phyloP scores from a whole-genome alignment of 768 basidiomycete genomes.

The Tremella fuciformis region DNA sequence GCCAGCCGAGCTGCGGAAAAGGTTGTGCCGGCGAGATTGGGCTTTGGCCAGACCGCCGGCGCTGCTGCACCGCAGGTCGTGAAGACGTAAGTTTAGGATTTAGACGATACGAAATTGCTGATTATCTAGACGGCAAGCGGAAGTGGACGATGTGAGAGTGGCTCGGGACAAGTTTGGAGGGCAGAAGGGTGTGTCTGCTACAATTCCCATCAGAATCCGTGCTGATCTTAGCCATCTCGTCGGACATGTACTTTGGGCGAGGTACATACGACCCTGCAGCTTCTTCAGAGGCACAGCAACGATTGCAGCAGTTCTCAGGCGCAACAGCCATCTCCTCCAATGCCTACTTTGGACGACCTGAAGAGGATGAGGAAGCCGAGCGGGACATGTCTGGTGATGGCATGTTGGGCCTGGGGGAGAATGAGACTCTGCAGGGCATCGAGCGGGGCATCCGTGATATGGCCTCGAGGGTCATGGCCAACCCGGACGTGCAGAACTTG shows the following conservation, averaged over 20 bases:
- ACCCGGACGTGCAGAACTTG: constrained; percentile 51
- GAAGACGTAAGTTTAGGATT: constrained; percentile 36
- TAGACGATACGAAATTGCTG: constrained; percentile 3
- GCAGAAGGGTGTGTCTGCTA: constrained; percentile 63
- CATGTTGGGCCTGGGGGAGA: constrained; percentile 41
- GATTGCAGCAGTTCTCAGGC: constrained; percentile 81
- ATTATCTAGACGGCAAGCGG: constrained; percentile 28
- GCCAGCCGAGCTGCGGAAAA: constrained; percentile 30
- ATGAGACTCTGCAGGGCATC: constrained; percentile 45
- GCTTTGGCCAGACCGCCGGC: constrained; percentile 49
- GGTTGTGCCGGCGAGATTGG: constrained; percentile 39
- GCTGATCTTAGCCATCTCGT: constrained; percentile 68
- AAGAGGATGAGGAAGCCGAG: constrained; percentile 61
- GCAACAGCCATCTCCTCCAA: constrained; percentile 90
- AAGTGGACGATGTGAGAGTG: constrained; percentile 39
- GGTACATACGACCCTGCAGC: constrained; percentile 75
- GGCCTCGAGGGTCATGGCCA: constrained; percentile 49
- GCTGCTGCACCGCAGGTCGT: constrained; percentile 50
- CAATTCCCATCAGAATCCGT: background rate
- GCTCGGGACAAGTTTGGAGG: constrained; percentile 86
- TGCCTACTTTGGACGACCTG: constrained; percentile 92
- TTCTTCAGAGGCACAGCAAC: constrained; percentile 70
- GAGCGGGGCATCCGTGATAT: constrained; percentile 51
- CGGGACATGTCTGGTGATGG: constrained; percentile 44
- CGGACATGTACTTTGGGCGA: constrained; percentile 94